Percentiles rank a stretch among this genome's conserved stretches.
phyloP scores from a whole-genome alignment of 306 rosid genomes.

The Vachellia pachyceras region DNA sequence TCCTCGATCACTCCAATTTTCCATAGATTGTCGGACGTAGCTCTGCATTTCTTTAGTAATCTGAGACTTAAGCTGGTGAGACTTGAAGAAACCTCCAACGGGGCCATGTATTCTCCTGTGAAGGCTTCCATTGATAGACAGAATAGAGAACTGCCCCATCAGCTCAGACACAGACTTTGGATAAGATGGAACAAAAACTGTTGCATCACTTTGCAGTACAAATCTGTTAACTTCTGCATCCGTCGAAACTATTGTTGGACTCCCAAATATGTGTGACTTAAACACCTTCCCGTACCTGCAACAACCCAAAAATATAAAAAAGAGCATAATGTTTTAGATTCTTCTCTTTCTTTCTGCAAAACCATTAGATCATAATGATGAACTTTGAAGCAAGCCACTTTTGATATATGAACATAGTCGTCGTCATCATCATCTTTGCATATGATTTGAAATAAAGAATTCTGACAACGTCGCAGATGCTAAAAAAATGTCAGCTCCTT shows the following conservation, averaged over 20 bases:
- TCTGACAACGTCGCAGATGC: not conserved
- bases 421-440: not conserved
- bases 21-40: constrained; percentile 71
- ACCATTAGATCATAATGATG: not conserved
- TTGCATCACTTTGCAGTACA: constrained; percentile 23
- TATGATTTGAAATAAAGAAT: not conserved
- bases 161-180: constrained; percentile 12
- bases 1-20: constrained; percentile 72
- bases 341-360: not conserved
- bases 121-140: constrained; percentile 13
- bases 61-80: constrained; percentile 84
- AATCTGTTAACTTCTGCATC: constrained; percentile 18
- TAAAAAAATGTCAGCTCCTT: not conserved
- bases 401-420: not conserved
- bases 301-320: not conserved
- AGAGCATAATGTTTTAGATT: not conserved
- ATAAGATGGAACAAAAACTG: constrained; percentile 15
- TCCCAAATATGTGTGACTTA: constrained; percentile 23
- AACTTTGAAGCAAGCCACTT: not conserved
- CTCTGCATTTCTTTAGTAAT: constrained; percentile 79
- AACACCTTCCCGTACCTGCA: constrained; percentile 22
- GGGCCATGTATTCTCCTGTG: constrained; percentile 18
- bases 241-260: not conserved
- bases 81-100: constrained; percentile 85
- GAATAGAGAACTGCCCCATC: not conserved